phyloP scores from a whole-genome alignment of 148 eudicot species.

The Dysphania ambrosioides region DNA sequence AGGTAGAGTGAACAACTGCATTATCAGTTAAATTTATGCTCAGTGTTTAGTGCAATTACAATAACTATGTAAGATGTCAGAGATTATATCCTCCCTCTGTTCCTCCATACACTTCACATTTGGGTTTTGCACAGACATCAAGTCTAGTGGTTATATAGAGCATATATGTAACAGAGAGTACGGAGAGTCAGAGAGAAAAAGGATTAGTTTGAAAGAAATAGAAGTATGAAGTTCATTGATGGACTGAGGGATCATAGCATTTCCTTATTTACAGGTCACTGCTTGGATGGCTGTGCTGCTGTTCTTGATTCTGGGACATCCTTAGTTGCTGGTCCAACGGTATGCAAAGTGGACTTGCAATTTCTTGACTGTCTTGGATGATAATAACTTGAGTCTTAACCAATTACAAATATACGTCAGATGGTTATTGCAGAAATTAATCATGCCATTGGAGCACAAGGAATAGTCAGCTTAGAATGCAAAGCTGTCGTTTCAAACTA shows the following conservation, averaged over 20 bases:
- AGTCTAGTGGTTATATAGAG: no score
- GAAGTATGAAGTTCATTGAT: neutral
- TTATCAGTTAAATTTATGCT: neutral
- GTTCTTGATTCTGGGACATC: slow-evolving; percentile 53
- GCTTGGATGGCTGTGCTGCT: slow-evolving; percentile 50
- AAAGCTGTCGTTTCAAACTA: slow-evolving; percentile 44
- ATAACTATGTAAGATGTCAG: neutral
- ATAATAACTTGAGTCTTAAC: neutral
- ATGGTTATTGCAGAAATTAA: slow-evolving; percentile 43
- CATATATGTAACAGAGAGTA: no score
- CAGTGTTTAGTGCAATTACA: neutral
- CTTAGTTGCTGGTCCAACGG: slow-evolving; percentile 47
- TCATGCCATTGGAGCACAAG: slow-evolving; percentile 60
- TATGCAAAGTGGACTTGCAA: slow-evolving; percentile 11
- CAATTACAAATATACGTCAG: slow-evolving; percentile 24
- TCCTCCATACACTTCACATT: neutral
- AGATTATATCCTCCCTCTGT: neutral
- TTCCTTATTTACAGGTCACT: slow-evolving; percentile 31
- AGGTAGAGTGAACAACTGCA: slow-evolving; percentile 27
- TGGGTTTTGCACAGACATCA: neutral
- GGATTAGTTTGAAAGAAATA: neutral
- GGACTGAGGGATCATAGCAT: neutral
- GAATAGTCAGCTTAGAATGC: slow-evolving; percentile 57
- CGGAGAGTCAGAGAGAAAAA: no score
- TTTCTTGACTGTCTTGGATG: neutral